Evolutionary conservation across 495 filamentous ascomycete species (phyloP).

Genomic region (Paragyromitra xinjiangensis): DNA sequence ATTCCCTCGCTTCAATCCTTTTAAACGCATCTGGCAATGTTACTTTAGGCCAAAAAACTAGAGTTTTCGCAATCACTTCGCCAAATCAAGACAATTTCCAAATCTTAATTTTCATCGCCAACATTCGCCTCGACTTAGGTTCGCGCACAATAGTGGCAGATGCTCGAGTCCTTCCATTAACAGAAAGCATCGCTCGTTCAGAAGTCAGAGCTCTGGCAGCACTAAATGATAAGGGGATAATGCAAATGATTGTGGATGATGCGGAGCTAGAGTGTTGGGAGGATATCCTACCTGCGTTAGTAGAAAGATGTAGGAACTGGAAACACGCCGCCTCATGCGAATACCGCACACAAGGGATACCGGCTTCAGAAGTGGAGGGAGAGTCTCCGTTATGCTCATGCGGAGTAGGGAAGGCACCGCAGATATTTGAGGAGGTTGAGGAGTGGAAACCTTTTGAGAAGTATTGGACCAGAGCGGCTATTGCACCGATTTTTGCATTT

Average conservation of each 20-base stretch:
- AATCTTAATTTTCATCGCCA: constrained; percentile 54
- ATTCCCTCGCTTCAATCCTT: constrained; percentile 58
- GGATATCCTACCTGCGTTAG: constrained; percentile 61
- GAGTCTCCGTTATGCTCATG: constrained; percentile 59
- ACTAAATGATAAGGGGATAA: constrained; percentile 17
- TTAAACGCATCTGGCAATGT: constrained; percentile 22
- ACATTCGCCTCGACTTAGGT: constrained; percentile 54
- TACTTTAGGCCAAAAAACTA: constrained; percentile 2
- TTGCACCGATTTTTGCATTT: constrained; percentile 46
- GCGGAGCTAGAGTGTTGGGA: constrained; percentile 65
- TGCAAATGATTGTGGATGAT: constrained; percentile 58
- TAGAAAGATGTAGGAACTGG: constrained; percentile 67
- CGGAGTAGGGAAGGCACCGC: constrained; percentile 57
- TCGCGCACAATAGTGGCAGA: constrained; percentile 60
- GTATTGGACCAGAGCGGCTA: constrained; percentile 49
- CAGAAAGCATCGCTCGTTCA: constrained; percentile 4
- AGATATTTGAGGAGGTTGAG: constrained; percentile 26
- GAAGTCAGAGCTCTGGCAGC: background rate
- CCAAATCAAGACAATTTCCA: background rate
- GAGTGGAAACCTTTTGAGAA: constrained; percentile 51
- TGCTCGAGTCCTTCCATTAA: constrained; percentile 59
- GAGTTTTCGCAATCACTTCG: constrained; percentile 43
- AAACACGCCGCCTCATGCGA: constrained; percentile 63
- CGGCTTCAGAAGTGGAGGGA: constrained; percentile 54
- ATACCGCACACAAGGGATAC: constrained; percentile 59